A percentile compares a stretch with the other conserved stretches of the same genome.
These are phyloP conservation scores for Dactylella cylindrospora DNA, from an alignment of 2,329 filamentous ascomycete genomes.

Conservation along the genomic window DNA sequence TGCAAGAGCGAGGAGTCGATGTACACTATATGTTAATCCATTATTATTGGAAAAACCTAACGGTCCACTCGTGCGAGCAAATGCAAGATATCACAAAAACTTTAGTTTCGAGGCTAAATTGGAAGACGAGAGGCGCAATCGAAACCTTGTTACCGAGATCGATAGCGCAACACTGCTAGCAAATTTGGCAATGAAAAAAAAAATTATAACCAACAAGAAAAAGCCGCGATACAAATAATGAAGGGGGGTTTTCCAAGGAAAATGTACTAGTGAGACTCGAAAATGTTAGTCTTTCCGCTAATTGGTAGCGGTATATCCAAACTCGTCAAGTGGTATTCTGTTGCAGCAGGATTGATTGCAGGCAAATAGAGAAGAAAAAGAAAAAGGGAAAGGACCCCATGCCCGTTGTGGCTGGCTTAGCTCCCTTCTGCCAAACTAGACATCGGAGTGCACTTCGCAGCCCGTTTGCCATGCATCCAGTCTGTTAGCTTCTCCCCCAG, in stretches of 20 bases:
- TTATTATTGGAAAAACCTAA: background rate
- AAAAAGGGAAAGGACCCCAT: conserved; percentile 15
- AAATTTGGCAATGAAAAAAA: too few species aligned
- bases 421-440: conserved; percentile 35
- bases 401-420: conserved; percentile 42
- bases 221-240: conserved; percentile 33
- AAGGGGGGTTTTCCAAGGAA: conserved; percentile 36
- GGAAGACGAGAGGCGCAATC: conserved; percentile 40
- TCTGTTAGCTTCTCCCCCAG: conserved; percentile 33
- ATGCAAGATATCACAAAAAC: too few species aligned
- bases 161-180: conserved; percentile 31
- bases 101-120: conserved; percentile 2
- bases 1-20: too few species aligned
- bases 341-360: too few species aligned
- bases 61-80: conserved; percentile 3
- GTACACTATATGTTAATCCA: too few species aligned
- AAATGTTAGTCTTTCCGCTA: conserved; percentile 35
- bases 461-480: conserved; percentile 34
- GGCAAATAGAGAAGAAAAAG: conserved; percentile 41
- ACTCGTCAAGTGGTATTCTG: conserved; percentile 44
- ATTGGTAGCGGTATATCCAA: conserved; percentile 23
- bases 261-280: conserved; percentile 26
- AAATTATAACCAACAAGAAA: too few species aligned
- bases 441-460: conserved; percentile 44
- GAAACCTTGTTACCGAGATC: conserved; percentile 40